Conservation (phyloP, 1,139 yeast species). For the Blastobotrys petasosporus region DNA sequence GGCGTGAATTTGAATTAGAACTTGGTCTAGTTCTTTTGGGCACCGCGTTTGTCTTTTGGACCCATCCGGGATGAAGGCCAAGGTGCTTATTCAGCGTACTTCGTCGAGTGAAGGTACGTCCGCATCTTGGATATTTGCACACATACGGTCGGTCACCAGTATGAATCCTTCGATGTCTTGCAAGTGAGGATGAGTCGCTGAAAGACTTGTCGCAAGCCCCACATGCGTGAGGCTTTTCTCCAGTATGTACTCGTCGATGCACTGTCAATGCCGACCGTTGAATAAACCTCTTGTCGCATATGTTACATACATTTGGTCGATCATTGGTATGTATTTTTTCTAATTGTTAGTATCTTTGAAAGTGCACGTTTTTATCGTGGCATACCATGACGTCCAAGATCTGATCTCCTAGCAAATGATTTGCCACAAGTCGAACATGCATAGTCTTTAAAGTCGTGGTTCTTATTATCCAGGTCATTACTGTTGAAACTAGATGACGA, state of each 20-base stretch:
- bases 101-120: conserved; percentile 58
- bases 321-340: conserved; percentile 78
- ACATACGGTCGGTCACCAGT: conserved; percentile 59
- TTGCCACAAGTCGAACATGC: conserved; percentile 25
- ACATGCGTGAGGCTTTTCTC: conserved; percentile 55
- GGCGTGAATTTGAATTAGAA: too few relatives aligned
- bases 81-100: conserved; percentile 67
- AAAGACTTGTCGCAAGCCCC: conserved; percentile 34
- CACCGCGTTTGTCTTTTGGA: conserved; percentile 8
- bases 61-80: conserved; percentile 46
- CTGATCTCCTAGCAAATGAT: conserved; percentile 56
- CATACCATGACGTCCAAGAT: conserved; percentile 55
- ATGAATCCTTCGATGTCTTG: conserved; percentile 38
- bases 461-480: not conserved
- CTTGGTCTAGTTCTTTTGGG: not conserved
- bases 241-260: conserved; percentile 76
- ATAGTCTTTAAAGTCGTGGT: not conserved
- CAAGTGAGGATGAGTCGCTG: conserved; percentile 38
- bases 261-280: conserved; percentile 68
- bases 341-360: not conserved
- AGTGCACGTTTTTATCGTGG: conserved; percentile 20
- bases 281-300: conserved; percentile 52
- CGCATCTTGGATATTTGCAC: conserved; percentile 62
- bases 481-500: too few relatives aligned
- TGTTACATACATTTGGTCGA: conserved; percentile 38